Base-by-base conservation (phyloP, 169 alveolate species). In the Theileria orientalis region DNA sequence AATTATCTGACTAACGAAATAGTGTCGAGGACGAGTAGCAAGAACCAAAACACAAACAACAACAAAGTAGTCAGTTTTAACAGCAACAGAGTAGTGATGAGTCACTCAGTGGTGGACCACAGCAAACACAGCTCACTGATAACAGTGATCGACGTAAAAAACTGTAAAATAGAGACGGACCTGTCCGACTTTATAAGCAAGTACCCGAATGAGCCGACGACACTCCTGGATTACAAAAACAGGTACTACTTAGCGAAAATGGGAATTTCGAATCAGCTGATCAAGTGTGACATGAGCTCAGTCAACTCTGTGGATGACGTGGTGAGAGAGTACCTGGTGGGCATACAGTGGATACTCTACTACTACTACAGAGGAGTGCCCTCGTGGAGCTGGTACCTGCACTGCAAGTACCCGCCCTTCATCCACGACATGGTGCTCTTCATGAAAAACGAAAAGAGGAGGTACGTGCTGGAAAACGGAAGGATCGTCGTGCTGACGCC, bases 371-470 rank as follows among this genome's bases (percentile, higher is more conserved):
- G 93, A 76, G 99, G 99, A 14, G 95, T 96, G 23, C 94, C 93
- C 37, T 89, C 96, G 52, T 97, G 99, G 99, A 85, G 87, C 56
- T 97, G 99, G 99, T 95, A 83, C 90, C 94, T 94, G 72, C 97
- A 97, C 16, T 94, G 86, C 85, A 94, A 93, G 74, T 96, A 94
- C 85, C 96, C 98, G n/a, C 98, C 98, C 14, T 90, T 94, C 79
- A 93, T 96, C 8, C 1, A 21, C 37, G 89, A 82, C 51, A 73
- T 82, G 23, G 30, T 25, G 47, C 21, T 9, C 42, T 73, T 73
- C 44, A 33, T 82, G 35, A 75, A 73, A 35, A 54, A 42, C 19
- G 33, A 9, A 41, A 59, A 29, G 27, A 14, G 23, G 44, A 37
- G 13, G 3, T 25, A 16, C 14, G 9, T n/a, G 23, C 27, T 40